Conservation (phyloP, 2,329 filamentous ascomycete genomes). For the Orbilia ellipsospora region DNA sequence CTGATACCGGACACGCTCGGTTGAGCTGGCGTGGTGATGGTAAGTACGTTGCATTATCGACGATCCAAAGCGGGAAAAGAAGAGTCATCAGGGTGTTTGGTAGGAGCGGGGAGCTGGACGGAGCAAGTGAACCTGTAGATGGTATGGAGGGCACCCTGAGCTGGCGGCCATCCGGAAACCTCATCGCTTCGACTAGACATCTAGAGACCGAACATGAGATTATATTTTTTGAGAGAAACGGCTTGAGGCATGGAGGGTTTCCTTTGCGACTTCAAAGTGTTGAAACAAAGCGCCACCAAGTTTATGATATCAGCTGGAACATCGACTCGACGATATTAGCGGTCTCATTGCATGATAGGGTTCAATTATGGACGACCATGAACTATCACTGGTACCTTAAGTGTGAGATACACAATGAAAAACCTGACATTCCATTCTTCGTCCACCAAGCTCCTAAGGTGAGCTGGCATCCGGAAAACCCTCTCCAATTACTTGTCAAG, state of each 20-base stretch:
- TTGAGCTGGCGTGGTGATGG: constrained; percentile 97
- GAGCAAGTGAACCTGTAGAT: constrained; percentile 94
- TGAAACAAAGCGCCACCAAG: constrained; percentile 69
- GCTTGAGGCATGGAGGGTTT: constrained; percentile 95
- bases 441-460: constrained; percentile 8
- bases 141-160: constrained; percentile 86
- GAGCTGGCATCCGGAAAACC: constrained; percentile 85
- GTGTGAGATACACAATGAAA: constrained; percentile 73
- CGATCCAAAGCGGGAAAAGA: constrained; percentile 74
- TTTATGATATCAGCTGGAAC: constrained; percentile 84
- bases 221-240: constrained; percentile 96
- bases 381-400: constrained; percentile 99
- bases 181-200: constrained; percentile 87
- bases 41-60: constrained; percentile 87
- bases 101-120: constrained; percentile 88
- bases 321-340: constrained; percentile 90
- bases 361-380: constrained; percentile 96
- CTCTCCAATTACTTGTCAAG: constrained; percentile 74
- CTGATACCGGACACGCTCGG: constrained; percentile 76
- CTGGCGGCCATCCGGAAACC: constrained; percentile 90
- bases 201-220: constrained; percentile 77
- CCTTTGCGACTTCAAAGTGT: constrained; percentile 75
- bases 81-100: constrained; percentile 90
- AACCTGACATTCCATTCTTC: not conserved
- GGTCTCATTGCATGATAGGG: constrained; percentile 75